These are phyloP conservation scores for Zymoseptoria pseudotritici DNA, from an alignment of 2,329 filamentous ascomycete genomes.

Conservation along the genomic window DNA sequence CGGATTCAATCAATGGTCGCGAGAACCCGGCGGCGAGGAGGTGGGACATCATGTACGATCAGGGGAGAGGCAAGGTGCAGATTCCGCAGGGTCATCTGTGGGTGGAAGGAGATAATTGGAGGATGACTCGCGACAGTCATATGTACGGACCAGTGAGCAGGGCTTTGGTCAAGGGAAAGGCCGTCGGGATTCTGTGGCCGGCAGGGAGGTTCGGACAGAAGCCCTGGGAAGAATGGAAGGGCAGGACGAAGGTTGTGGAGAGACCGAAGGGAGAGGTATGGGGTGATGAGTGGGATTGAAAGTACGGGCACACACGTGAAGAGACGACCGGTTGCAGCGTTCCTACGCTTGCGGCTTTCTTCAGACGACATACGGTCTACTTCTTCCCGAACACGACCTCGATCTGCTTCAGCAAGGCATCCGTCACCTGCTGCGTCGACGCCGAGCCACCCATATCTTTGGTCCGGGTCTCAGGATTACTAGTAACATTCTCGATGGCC, in stretches of 20 bases:
- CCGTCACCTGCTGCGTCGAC: constrained; percentile 52
- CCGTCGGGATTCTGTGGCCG: constrained; percentile 67
- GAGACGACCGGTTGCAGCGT: not conserved
- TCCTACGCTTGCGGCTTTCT: not conserved
- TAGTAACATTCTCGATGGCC: constrained; percentile 55
- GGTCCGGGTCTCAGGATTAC: constrained; percentile 45
- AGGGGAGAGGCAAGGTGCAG: constrained; percentile 37
- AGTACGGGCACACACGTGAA: not conserved
- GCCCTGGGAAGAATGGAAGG: constrained; percentile 48
- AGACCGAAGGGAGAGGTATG: not conserved
- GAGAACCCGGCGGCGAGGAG: constrained; percentile 18
- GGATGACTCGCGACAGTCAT: constrained; percentile 74
- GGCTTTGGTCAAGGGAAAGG: constrained; percentile 65
- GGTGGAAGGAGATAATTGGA: constrained; percentile 84
- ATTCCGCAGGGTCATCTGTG: constrained; percentile 84
- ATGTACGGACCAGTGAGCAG: constrained; percentile 67
- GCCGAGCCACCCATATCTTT: constrained; percentile 53
- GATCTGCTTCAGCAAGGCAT: constrained; percentile 49
- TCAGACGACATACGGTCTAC: not conserved
- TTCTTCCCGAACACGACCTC: constrained; percentile 34
- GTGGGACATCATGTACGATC: constrained; percentile 21
- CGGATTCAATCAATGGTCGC: constrained; percentile 31
- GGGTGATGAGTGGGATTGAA: not conserved
- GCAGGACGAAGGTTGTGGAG: not conserved
- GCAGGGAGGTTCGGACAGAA: constrained; percentile 49